Conservation (phyloP, 345 rosid genomes). For the Xanthoceras sorbifolium region DNA sequence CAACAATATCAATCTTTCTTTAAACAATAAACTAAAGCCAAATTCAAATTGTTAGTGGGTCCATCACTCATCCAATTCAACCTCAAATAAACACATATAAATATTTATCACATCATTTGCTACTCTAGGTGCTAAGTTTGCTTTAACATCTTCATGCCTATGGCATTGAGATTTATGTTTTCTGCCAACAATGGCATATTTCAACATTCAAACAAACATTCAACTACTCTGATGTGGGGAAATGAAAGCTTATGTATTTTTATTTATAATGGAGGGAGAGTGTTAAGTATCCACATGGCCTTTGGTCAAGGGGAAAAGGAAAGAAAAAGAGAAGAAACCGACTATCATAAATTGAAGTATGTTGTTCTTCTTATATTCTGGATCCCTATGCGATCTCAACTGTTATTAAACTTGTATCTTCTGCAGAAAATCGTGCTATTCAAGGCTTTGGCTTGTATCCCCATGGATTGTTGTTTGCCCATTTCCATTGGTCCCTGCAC, state of each 20-base stretch:
- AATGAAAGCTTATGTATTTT: not conserved
- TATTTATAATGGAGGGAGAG: not conserved
- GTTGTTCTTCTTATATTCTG: not conserved
- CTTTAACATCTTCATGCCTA: not conserved
- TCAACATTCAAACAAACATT: not conserved
- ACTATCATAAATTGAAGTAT: not conserved
- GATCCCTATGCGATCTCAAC: not conserved
- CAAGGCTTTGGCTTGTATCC: conserved; percentile 71
- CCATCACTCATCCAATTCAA: no score
- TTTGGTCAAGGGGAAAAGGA: not conserved
- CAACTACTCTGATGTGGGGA: not conserved
- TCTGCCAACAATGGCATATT: not conserved
- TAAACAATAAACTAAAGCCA: not conserved
- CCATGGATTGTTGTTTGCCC: conserved; percentile 87
- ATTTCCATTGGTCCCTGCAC: conserved; percentile 98
- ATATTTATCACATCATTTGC: not conserved
- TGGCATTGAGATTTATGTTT: not conserved
- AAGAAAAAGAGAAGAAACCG: not conserved
- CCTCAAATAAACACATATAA: not conserved
- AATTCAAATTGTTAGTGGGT: no score
- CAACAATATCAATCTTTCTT: conserved; percentile 12
- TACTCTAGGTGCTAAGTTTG: not conserved
- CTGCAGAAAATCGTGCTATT: conserved; percentile 13
- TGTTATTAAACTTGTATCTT: conserved; percentile 4
- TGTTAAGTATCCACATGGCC: not conserved